Conservation (phyloP, 2,329 filamentous ascomycete species). For the Pochonia chlamydosporia region DNA sequence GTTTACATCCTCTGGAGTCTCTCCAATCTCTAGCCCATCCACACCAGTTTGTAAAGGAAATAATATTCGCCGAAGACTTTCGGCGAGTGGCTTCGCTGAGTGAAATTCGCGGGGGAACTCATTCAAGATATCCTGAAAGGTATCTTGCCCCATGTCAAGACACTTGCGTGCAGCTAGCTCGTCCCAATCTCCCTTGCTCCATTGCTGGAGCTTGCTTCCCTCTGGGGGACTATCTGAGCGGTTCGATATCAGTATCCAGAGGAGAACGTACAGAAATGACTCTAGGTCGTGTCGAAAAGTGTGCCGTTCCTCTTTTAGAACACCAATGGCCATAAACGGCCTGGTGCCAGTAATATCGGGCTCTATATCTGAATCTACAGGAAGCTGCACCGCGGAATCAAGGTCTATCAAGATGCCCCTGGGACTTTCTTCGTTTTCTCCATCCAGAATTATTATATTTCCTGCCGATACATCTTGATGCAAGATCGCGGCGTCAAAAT, state of each 20-base stretch:
- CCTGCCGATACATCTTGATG: constrained; percentile 13
- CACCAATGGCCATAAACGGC: constrained; percentile 20
- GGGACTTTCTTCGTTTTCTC: not conserved
- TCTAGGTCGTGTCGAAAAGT: constrained; percentile 22
- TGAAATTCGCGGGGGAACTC: constrained; percentile 15
- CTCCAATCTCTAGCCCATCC: constrained; percentile 11
- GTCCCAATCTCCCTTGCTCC: constrained; percentile 10
- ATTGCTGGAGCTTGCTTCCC: constrained; percentile 11
- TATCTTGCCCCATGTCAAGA: constrained; percentile 7
- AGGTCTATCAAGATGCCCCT: constrained; percentile 15
- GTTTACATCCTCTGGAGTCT: constrained; percentile 11
- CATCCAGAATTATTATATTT: constrained; percentile 14
- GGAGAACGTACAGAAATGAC: constrained; percentile 21
- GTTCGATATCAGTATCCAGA: constrained; percentile 9
- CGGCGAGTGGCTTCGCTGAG: constrained; percentile 12
- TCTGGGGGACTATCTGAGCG: constrained; percentile 5
- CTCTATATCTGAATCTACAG: constrained; percentile 4
- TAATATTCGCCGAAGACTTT: constrained; percentile 12
- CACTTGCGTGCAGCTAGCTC: constrained; percentile 8
- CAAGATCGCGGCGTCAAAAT: constrained; percentile 8
- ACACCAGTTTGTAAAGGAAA: constrained; percentile 13
- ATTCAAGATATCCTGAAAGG: constrained; percentile 11
- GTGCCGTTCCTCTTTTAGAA: constrained; percentile 8
- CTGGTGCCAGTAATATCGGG: constrained; percentile 10
- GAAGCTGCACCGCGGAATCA: constrained; percentile 11